Conservation (phyloP, 768 basidiomycete species). For the Phaeotremella fagi region DNA sequence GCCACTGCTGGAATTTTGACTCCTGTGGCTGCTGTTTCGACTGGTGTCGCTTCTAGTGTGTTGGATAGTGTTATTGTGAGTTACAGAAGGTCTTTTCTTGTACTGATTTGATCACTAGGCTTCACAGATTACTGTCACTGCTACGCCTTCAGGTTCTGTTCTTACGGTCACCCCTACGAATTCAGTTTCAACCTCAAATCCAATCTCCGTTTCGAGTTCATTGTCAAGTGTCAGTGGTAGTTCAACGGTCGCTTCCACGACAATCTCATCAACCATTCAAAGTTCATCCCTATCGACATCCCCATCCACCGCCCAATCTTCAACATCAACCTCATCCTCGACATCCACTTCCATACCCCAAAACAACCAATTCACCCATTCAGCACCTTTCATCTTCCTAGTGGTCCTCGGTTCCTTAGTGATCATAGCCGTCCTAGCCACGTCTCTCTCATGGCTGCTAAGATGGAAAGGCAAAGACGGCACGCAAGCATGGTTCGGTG, state of each 20-base stretch:
- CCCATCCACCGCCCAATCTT: not conserved
- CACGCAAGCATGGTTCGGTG: conserved; percentile 3
- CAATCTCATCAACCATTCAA: not conserved
- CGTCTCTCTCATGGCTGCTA: conserved; percentile 21
- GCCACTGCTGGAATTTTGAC: too few relatives aligned
- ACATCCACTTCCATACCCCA: not conserved
- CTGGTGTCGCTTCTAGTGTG: not conserved
- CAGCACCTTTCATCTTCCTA: conserved; percentile 20
- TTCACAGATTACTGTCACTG: not conserved
- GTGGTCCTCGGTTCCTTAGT: conserved; percentile 20
- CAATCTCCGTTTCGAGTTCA: not conserved
- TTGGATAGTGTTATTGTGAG: too few relatives aligned
- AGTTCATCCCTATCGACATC: not conserved
- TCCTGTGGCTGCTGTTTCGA: not conserved
- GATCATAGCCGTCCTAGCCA: conserved; percentile 18
- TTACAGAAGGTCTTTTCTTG: not conserved
- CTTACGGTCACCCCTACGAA: not conserved
- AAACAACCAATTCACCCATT: conserved; percentile 17
- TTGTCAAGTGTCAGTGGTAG: too few relatives aligned
- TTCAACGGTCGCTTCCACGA: too few relatives aligned
- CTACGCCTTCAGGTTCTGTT: not conserved
- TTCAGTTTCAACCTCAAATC: too few relatives aligned
- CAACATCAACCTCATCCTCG: conserved; percentile 1
- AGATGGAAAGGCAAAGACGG: conserved; percentile 3
- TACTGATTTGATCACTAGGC: not conserved